Base-by-base conservation (phyloP, 306 rosid species). In the Geum urbanum region DNA sequence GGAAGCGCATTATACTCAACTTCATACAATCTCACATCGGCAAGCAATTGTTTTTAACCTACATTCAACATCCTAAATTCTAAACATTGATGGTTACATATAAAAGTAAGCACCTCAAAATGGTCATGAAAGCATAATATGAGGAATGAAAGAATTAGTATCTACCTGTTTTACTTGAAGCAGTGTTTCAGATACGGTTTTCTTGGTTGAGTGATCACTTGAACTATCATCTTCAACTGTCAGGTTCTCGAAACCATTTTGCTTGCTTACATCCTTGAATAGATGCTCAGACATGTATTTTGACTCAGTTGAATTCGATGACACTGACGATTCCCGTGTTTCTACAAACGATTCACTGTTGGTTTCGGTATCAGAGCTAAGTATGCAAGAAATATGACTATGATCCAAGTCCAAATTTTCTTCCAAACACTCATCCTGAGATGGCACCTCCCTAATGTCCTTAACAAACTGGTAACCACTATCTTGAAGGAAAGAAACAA, bases 401-500 rank as follows among this genome's bases (percentile, higher is more conserved):
- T 76, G 76, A 51, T 83, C 58, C 37, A 76, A 44, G 58, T 76
- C 84, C 62, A 72, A 71, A 53, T 75, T 69, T 53, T 77, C 74
- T 46, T 40, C 70, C 44, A 20, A 41, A 59, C 76, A 75, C 56
- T 69, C 74, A 5, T 66, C 70, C 41, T 66, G 60, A 50, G 66
- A 75, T 57, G 70, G 57, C 39, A 57, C 72, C 22, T 14, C 72
- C 51, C 72, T 74, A 45, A 81, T 76, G 62, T 90, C 90, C 81
- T 90, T 88, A 2, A 84, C 80, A 66, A 77, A 90, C 43, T 79
- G 80, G 58, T 75, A 76, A 54, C 72, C 63, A 74, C 88, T 90
- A 77, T 86, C 92, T 50, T 85, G 96, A 78, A 89, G 79, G 78
- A 92, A 92, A 53, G 79, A 86, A 76, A 84, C 96, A 8, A 92